Evolutionary conservation across 495 filamentous ascomycete genomes (phyloP), one percentile per base, ranked within the genome.

Genomic region (Xylaria acuta): DNA sequence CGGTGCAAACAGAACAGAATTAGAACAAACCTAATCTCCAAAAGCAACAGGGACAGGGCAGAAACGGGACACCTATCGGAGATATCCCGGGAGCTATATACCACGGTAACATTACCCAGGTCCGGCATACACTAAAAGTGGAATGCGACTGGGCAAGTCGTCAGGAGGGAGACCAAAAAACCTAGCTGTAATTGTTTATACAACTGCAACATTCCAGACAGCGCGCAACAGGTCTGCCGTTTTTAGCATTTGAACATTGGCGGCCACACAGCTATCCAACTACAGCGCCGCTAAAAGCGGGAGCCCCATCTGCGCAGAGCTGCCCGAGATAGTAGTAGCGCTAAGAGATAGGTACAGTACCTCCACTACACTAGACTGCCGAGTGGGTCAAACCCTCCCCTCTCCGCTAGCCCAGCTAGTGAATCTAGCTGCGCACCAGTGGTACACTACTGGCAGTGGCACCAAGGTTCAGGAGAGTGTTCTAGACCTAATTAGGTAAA

Each of bases 251-350:
- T 27, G 22, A 5, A 32, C 40, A n/a, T 47, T n/a, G 27, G 40
- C 43, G 43, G 0, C 36, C 34, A 30, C 25, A 54, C 45, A 36
- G 36, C 22, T 34, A 64, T 34, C 41, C 11, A 27, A 32, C 16
- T 43, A 47, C 63, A 67, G 70, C 18, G 63, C 70, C 70, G 53
- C 70, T 72, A 72, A 72, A 72, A 72, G 63, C 70, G 70, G 70
- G 70, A 72, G 51, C 62, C 70, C 51, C 70, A 72, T 45, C 30
- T 32, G 14, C n/a, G n/a, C 62, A 47, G 25, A 71, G 60, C 30
- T 54, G 14, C 66, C 51, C 34, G 47, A 45, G 66, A 58, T 59
- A 60, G 58, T 59, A 60, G 58, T 20, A 60, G 32, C 32, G 58
- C 58, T 38, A 22, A 64, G 60, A 64, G 36, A 34, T 27, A 64